Evolutionary conservation across 1,139 yeast genomes (phyloP).

Genomic region (Candida sanyaensis): DNA sequence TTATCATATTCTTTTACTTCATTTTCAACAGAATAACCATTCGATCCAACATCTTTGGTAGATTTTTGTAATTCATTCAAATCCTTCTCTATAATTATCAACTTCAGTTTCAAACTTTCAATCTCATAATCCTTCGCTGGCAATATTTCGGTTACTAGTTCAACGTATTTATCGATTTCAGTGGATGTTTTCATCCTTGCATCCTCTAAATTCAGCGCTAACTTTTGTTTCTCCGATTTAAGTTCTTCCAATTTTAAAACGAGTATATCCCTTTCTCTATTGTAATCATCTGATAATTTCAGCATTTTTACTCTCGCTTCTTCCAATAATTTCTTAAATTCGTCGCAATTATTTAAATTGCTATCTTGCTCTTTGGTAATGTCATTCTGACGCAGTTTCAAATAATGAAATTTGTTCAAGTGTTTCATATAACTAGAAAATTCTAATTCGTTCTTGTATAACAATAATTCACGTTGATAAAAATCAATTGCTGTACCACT

Average conservation of each 20-base stretch:
- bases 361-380: neutral
- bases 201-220: slow-evolving; percentile 8
- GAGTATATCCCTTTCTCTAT: slow-evolving; percentile 10
- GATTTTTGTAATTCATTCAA: neutral
- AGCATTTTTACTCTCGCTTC: slow-evolving; percentile 10
- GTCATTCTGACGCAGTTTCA: slow-evolving; percentile 29
- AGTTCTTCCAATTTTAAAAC: slow-evolving; percentile 18
- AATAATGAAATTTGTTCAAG: slow-evolving; percentile 49
- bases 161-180: slow-evolving; percentile 21
- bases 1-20: slow-evolving; percentile 3
- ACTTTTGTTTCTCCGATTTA: slow-evolving; percentile 16
- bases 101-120: slow-evolving; percentile 17
- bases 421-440: slow-evolving; percentile 58
- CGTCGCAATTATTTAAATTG: slow-evolving; percentile 1
- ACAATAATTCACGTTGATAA: slow-evolving; percentile 59
- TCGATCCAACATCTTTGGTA: neutral
- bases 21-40: neutral
- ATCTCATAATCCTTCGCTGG: slow-evolving; percentile 30
- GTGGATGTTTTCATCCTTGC: slow-evolving; percentile 22
- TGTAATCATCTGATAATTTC: slow-evolving; percentile 7
- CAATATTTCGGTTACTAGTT: slow-evolving; percentile 17
- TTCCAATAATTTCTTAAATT: slow-evolving; percentile 19
- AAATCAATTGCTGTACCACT: slow-evolving; percentile 37
- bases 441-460: slow-evolving; percentile 63
- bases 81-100: slow-evolving; percentile 14